Evolutionary conservation across 805 yeast species (phyloP).

Genomic region (Suhomyces kilbournensis): DNA sequence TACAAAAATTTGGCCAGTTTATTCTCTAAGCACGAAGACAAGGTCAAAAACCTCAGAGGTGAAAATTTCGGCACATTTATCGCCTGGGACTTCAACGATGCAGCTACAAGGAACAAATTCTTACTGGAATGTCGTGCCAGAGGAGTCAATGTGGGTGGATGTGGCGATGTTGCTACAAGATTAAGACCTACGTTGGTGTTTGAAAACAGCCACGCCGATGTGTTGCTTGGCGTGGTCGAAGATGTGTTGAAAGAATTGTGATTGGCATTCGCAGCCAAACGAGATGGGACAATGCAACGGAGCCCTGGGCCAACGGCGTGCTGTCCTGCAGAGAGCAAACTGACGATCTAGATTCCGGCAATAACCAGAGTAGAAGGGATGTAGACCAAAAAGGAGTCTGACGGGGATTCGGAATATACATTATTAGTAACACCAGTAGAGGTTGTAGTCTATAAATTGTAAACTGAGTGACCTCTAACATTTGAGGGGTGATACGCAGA

Average conservation of each 20-base stretch:
- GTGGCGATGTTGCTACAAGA: constrained; percentile 57
- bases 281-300: not conserved
- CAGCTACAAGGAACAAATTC: constrained; percentile 45
- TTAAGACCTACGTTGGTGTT: constrained; percentile 65
- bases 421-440: too few species aligned
- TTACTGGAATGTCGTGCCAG: constrained; percentile 43
- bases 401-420: not conserved
- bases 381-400: not conserved
- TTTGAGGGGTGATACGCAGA: not conserved
- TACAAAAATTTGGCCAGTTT: constrained; percentile 41
- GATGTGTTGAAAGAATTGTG: constrained; percentile 16
- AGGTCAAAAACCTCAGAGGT: constrained; percentile 55
- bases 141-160: constrained; percentile 69
- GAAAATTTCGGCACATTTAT: constrained; percentile 61
- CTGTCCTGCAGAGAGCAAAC: not conserved
- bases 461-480: not conserved
- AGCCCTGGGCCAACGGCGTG: not conserved
- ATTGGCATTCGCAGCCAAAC: not conserved
- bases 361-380: not conserved
- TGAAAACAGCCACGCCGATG: constrained; percentile 59
- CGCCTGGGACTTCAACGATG: constrained; percentile 55
- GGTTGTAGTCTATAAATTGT: not conserved
- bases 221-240: constrained; percentile 46
- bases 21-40: constrained; percentile 39
- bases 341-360: not conserved